Conservation (phyloP, 352 stramenopile genomes). For the Phytophthora pseudosyringae region DNA sequence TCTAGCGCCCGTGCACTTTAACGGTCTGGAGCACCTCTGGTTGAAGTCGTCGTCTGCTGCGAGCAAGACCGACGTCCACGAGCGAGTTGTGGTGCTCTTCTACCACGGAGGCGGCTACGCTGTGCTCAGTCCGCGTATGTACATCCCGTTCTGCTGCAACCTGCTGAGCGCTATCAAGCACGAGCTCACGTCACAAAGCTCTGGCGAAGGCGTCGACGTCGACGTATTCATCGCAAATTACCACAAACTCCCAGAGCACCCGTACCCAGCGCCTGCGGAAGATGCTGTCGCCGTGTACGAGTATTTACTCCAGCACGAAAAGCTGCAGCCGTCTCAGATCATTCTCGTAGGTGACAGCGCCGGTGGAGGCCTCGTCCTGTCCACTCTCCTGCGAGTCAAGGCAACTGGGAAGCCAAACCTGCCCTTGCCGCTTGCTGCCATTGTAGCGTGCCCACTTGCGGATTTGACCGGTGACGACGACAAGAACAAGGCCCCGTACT, state of each 20-base stretch:
- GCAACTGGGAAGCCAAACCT: not conserved
- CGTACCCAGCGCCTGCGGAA: not conserved
- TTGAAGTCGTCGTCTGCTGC: not conserved
- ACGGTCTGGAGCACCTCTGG: not conserved
- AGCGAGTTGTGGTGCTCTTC: not conserved
- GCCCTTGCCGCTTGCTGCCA: slow-evolving; percentile 19
- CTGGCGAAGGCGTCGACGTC: not conserved
- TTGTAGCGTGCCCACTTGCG: slow-evolving; percentile 15
- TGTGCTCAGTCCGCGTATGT: not conserved
- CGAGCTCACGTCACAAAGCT: not conserved
- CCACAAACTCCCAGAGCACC: not conserved
- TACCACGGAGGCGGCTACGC: not conserved
- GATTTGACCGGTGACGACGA: slow-evolving; percentile 12
- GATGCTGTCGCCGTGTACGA: slow-evolving; percentile 1
- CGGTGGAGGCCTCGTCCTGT: not conserved
- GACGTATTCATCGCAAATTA: slow-evolving; percentile 1
- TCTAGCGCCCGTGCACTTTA: not conserved
- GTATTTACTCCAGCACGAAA: not conserved
- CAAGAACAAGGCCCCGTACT: not conserved
- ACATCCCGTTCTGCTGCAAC: not conserved
- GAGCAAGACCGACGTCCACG: not conserved
- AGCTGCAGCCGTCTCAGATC: not conserved
- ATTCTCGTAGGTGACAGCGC: not conserved
- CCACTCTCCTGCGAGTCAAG: slow-evolving; percentile 23
- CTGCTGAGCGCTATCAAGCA: not conserved